Evolutionary conservation across 2,329 filamentous ascomycete genomes (phyloP).

Genomic region (Aspergillus carbonarius): DNA sequence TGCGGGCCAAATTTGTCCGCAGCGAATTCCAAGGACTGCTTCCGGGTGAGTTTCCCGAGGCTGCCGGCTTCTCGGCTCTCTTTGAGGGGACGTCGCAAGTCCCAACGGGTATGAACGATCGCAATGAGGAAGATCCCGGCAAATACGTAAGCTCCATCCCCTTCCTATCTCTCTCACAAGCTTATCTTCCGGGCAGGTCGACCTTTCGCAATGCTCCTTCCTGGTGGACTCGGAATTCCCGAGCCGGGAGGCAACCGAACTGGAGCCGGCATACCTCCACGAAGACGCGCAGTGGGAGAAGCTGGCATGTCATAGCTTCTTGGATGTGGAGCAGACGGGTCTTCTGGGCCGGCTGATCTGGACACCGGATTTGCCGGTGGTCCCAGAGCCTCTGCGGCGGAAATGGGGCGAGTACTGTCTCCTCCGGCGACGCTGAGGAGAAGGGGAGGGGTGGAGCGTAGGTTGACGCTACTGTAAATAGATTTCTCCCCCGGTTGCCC

Average conservation of each 20-base stretch:
- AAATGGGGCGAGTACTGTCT: slow-evolving; percentile 90
- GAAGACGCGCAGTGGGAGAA: slow-evolving; percentile 75
- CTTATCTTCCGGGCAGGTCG: slow-evolving; percentile 48
- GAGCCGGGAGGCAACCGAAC: slow-evolving; percentile 55
- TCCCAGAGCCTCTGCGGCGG: slow-evolving; percentile 69
- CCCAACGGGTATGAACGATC: slow-evolving; percentile 85
- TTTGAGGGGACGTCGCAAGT: slow-evolving; percentile 82
- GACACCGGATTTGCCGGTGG: slow-evolving; percentile 69
- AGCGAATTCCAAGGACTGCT: slow-evolving; percentile 87
- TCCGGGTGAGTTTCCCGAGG: slow-evolving; percentile 85
- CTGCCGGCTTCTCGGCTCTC: slow-evolving; percentile 65
- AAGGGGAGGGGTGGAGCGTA: neutral
- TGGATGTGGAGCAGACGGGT: slow-evolving; percentile 75
- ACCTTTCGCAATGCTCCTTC: slow-evolving; percentile 74
- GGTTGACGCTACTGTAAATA: neutral
- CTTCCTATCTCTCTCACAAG: neutral
- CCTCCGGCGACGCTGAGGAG: slow-evolving; percentile 56
- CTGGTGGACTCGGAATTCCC: slow-evolving; percentile 85
- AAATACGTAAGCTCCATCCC: slow-evolving; percentile 68
- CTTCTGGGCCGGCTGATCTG: slow-evolving; percentile 75
- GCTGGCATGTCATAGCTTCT: slow-evolving; percentile 72
- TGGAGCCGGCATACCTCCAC: slow-evolving; percentile 77
- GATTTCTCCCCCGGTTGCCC: slow-evolving; percentile 8
- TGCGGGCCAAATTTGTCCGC: slow-evolving; percentile 84
- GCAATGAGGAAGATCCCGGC: slow-evolving; percentile 77